Conservation (phyloP, 345 rosid species). For the Aquilaria sinensis region DNA sequence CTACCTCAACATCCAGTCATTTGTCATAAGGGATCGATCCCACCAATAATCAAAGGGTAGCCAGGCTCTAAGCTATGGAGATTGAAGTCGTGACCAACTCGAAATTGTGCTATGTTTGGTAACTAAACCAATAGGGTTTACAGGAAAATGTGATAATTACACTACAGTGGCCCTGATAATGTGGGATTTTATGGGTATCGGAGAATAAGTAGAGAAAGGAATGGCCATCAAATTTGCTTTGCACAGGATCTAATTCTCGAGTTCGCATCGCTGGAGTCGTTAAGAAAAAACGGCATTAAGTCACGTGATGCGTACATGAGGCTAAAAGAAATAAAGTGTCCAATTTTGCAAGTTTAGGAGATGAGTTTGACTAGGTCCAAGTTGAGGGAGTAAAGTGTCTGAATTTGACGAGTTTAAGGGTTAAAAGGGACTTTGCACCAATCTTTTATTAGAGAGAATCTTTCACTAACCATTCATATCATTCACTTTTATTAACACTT, state of each 20-base stretch:
- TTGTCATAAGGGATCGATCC: slow-evolving; percentile 87
- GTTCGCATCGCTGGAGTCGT: too few relatives aligned
- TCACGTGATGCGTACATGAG: too few relatives aligned
- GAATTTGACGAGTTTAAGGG: too few relatives aligned
- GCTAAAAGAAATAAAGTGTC: too few relatives aligned
- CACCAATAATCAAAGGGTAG: slow-evolving; percentile 89
- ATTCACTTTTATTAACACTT: too few relatives aligned
- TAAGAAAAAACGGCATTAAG: too few relatives aligned
- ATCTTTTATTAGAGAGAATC: too few relatives aligned
- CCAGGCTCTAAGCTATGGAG: slow-evolving; percentile 93
- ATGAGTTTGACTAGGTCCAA: too few relatives aligned
- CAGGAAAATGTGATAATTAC: slow-evolving; percentile 12
- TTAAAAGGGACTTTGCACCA: too few relatives aligned
- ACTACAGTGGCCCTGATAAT: slow-evolving; percentile 12
- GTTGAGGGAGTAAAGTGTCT: too few relatives aligned
- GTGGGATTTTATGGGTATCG: slow-evolving; percentile 14
- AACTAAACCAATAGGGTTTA: slow-evolving; percentile 11
- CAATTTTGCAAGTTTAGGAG: too few relatives aligned
- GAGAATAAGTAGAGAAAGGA: slow-evolving; percentile 18
- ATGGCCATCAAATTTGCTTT: not conserved
- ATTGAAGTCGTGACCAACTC: slow-evolving; percentile 95
- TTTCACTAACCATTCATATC: too few relatives aligned
- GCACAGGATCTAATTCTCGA: not conserved
- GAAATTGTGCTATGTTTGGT: slow-evolving; percentile 29
- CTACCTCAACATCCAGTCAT: slow-evolving; percentile 20